Base-by-base conservation (phyloP, 1,284 basidiomycete species). In the Microbotryum violaceum region DNA sequence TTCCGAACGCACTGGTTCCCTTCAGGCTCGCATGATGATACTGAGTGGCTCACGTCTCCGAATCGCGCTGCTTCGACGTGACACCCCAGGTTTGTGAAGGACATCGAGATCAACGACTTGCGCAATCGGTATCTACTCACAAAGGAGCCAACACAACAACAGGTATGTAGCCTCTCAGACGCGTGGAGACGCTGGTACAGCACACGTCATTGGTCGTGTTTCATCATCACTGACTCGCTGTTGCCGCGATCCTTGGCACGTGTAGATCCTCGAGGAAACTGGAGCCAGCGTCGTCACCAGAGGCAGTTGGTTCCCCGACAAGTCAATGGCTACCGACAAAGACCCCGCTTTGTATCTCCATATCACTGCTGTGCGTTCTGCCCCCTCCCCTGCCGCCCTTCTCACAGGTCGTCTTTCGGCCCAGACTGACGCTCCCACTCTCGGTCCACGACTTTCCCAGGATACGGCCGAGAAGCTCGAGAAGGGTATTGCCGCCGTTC, bases 51-150 rank as follows among this genome's bases (percentile, higher is more conserved):
- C 37, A 42, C 6, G 16, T 42, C 37, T 42, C 37, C 37, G 12
- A 6, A 18, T 18, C 37, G 12, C 16, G 37, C 16, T 42, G 37
- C 37, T 33, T 16, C n/a, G 25, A 18, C 23, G 18, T n/a, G 2
- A 29, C 25, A 14, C 51, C 29, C 16, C 54, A 67, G 66, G 9
- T 97, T 87, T 72, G 85, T 85, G 18, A 83, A 89, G 70, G 91
- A 97, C 75, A 90, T 98, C 64, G 93, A 97, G 75, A 96, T 98
- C 76, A 97, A 98, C 76, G 96, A 98, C 77, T 81, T 94, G 61
- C 80, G 93, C 71, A 98, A 98, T 77, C 82, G 94, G 63, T 98
- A 98, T 76, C 79, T 97, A 74, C 79, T 98, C 71, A 98, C 96
- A 49, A 96, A 91, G 75, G 89, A 90, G 3, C 83, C 87, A 33